These are phyloP conservation scores for Didymella segeticola DNA, from an alignment of 2,329 filamentous ascomycete genomes.

Conservation along the genomic window DNA sequence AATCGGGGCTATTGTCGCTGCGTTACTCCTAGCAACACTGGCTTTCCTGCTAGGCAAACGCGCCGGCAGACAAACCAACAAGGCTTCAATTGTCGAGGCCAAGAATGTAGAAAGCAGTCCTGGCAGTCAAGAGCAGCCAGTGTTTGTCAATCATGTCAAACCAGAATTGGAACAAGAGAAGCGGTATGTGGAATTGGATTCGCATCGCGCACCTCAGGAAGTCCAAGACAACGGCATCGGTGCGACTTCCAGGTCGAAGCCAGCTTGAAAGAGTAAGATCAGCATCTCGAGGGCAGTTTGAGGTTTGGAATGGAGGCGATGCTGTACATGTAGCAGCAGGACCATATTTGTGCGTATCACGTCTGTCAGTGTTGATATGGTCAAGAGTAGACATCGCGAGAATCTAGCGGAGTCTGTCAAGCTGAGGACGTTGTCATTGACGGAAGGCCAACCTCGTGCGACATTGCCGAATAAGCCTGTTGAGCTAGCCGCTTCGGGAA, in stretches of 20 bases:
- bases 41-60: neutral
- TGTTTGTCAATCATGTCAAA: neutral
- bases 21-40: neutral
- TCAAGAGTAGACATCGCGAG: neutral
- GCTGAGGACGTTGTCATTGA: neutral
- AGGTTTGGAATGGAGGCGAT: neutral
- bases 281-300: neutral
- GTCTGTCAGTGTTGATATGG: too few species aligned
- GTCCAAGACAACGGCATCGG: neutral
- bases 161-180: neutral
- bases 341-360: neutral
- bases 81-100: neutral
- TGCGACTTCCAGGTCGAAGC: neutral
- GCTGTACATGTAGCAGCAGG: neutral
- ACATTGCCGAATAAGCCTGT: neutral
- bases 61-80: neutral
- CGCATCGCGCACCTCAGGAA: neutral
- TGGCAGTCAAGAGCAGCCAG: neutral
- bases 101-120: neutral
- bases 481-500: conserved; percentile 3
- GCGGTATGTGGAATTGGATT: neutral
- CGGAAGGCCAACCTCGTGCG: neutral
- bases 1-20: neutral
- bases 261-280: neutral
- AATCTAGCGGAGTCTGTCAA: neutral